phyloP scores from a whole-genome alignment of 1,284 basidiomycete species.

The Apiotrichum gamsii region DNA sequence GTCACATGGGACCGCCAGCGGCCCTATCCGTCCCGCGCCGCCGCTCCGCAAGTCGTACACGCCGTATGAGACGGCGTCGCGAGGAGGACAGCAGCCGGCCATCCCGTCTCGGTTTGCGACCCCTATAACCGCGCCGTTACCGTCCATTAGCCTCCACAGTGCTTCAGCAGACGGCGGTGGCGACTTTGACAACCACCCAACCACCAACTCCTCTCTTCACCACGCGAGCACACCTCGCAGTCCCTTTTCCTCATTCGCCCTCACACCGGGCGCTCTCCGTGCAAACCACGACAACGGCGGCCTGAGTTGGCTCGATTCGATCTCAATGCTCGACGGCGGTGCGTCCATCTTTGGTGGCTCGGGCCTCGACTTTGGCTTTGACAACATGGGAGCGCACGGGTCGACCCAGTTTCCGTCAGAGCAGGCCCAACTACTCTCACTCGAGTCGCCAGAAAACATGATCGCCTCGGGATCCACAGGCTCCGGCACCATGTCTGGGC shows the following conservation, averaged over 20 bases:
- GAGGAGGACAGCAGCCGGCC: background rate
- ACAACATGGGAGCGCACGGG: conserved; percentile 2
- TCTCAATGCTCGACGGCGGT: conserved; percentile 11
- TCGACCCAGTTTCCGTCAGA: conserved; percentile 23
- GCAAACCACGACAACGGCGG: conserved; percentile 13
- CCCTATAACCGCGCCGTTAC: background rate
- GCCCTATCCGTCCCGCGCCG: background rate
- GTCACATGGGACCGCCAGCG: background rate
- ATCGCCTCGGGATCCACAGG: conserved; percentile 1
- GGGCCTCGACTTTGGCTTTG: conserved; percentile 10
- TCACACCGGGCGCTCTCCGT: conserved; percentile 12
- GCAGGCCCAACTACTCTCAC: conserved; percentile 36
- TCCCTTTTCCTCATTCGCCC: conserved; percentile 17
- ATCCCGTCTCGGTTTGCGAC: background rate
- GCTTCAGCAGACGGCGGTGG: no score
- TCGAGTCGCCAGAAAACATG: conserved; percentile 31
- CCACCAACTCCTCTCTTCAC: background rate
- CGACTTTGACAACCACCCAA: background rate
- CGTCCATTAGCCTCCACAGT: no score
- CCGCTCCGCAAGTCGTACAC: conserved; percentile 1
- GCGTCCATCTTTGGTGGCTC: conserved; percentile 4
- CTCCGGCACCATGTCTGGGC: background rate
- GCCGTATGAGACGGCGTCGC: background rate
- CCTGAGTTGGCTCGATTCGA: conserved; percentile 23
- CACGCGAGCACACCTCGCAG: conserved; percentile 4